phyloP scores from a whole-genome alignment of 2,329 filamentous ascomycete genomes.

The Pezicula radicicola region DNA sequence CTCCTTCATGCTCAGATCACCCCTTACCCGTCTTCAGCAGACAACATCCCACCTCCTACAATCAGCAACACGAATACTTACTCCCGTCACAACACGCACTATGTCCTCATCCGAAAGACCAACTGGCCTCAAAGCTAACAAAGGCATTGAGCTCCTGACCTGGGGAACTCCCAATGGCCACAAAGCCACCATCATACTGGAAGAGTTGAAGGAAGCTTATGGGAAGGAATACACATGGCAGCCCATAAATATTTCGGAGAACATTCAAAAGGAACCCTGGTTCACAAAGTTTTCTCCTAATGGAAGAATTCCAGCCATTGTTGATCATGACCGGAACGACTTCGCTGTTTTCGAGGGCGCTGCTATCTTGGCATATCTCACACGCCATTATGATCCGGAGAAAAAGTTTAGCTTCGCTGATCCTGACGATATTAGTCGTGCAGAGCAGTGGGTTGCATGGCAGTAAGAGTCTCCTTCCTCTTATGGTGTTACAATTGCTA shows the following conservation, averaged over 20 bases:
- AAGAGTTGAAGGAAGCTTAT: constrained; percentile 65
- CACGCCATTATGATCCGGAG: constrained; percentile 68
- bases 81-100: constrained; percentile 1
- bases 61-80: background rate
- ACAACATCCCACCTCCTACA: constrained; percentile 15
- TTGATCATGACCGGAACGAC: constrained; percentile 60
- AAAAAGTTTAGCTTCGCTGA: constrained; percentile 63
- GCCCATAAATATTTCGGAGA: constrained; percentile 54
- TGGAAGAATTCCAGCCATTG: constrained; percentile 62
- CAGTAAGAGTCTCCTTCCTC: constrained; percentile 34
- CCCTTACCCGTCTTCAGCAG: constrained; percentile 20
- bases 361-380: constrained; percentile 71
- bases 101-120: constrained; percentile 30
- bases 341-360: constrained; percentile 72
- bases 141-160: constrained; percentile 64
- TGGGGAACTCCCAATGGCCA: constrained; percentile 51
- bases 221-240: constrained; percentile 58
- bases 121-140: constrained; percentile 56
- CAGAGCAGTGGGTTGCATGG: constrained; percentile 64
- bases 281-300: constrained; percentile 62
- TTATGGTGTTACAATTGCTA: background rate
- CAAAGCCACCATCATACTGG: constrained; percentile 59
- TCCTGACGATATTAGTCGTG: constrained; percentile 37
- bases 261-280: constrained; percentile 67
- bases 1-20: constrained; percentile 21